Base-by-base conservation (phyloP, 1,139 yeast species). In the Wickerhamiella pararugosa region DNA sequence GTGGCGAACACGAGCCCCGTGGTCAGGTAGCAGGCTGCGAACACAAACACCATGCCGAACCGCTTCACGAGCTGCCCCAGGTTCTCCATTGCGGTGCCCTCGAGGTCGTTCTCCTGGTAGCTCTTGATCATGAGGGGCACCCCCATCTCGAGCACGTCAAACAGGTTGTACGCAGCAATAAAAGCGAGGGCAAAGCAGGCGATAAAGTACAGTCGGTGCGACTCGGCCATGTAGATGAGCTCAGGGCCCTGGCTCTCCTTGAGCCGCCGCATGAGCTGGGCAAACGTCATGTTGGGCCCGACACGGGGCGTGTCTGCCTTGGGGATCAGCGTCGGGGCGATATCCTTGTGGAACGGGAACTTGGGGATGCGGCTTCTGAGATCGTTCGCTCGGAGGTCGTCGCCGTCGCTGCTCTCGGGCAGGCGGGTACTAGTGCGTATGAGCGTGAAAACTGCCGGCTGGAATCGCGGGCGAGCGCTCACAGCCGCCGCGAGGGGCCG, bases 201-300 rank as follows among this genome's bases (percentile, higher is more conserved):
- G 25, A 80, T 63, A 56, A 82, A 81, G 57, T 81, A 83, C 28
- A 81, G 65, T 45, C 81, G 66, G 56, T 83, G 94, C 0, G 92
- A 82, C 60, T 83, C 94, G 29, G 86, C 76, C 64, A 80, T 87
- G 59, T 83, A 83, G 40, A 83, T 69, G 45, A 83, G 65, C 56
- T 81, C 93, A 1, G 92, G 92, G 41, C 70, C 68, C 6, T 61
- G 63, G 51, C 76, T 74, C 39, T 65, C 62, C 47, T 71, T 66
- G 46, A 83, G 62, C n/a, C 73, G 69, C 46, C 70, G 70, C 51
- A 79, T 65, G 60, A 82, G 76, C 55, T 78, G 79, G 25, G 75
- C 65, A 52, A 82, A 73, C 5, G 77, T 66, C 53, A 73, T 62
- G 40, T 68, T 67, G 10, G 71, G 67, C 1, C 81, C 77, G 2